Evolutionary conservation across 2,329 filamentous ascomycete species (phyloP), one percentile per base, ranked within the genome.

Genomic region (Sclerotinia glacialis): DNA sequence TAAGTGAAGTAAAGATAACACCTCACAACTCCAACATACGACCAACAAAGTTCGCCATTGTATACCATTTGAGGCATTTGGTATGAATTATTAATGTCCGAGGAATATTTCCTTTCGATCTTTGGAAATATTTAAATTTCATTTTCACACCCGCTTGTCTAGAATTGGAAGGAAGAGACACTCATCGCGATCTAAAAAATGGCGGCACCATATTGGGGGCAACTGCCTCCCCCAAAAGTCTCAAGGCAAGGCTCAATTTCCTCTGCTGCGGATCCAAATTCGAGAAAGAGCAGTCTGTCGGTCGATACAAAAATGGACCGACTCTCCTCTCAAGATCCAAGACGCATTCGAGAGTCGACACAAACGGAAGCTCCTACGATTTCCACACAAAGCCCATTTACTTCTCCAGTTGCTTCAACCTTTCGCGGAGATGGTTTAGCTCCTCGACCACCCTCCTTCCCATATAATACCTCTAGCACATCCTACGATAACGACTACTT

Each of bases 361-460:
- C 85, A 87, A 78, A 87, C 85, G 67, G 83, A 86, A 69, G 80
- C 82, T 71, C 80, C 80, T 65, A 85, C 85, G 71, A 83, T 86
- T 67, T 85, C 85, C 60, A 86, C 85, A 56, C 80, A 83, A 73
- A 86, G 83, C 72, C 84, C 85, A 55, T 82, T 83, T 72, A 81
- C 79, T 69, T 86, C 85, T 46, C 85, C 86, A 52, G 81, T 80
- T 54, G 76, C 79, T 64, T 81, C 84, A 40, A 83, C 77, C 72
- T 83, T 85, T 72, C 78, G 78, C 55, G 79, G 76, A 65, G 78
- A 82, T 71, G 85, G 84, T 34, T 79, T 87, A 69, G 82, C 85
- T 71, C 85, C 86, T 63, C 82, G 85, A 67, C 86, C 86, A 49
- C 79, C 84, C n/a, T 86, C 85, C 2, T 80, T 84, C 66, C 81